Evolutionary conservation across 2,329 filamentous ascomycete species (phyloP).

Genomic region (Clathrospora elynae): DNA sequence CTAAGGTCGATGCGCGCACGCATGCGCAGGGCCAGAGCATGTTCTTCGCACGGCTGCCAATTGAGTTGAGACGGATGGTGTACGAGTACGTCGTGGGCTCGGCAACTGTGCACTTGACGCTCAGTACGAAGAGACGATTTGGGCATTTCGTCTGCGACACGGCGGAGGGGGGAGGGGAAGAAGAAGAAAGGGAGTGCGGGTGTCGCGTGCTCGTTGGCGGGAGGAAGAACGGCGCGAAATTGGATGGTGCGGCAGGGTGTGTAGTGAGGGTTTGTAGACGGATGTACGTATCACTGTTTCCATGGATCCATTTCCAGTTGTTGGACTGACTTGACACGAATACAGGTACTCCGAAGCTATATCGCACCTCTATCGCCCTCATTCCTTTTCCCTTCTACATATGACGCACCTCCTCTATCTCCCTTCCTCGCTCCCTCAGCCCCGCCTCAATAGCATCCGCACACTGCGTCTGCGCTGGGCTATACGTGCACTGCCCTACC

Average conservation of each 20-base stretch:
- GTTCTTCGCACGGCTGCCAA: constrained; percentile 40
- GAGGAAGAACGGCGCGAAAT: constrained; percentile 18
- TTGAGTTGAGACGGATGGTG: constrained; percentile 40
- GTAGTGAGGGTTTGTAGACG: constrained; percentile 35
- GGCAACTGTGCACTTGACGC: constrained; percentile 39
- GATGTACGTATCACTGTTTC: constrained; percentile 28
- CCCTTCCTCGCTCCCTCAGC: constrained; percentile 32
- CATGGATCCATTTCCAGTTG: not conserved
- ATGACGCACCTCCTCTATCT: constrained; percentile 43
- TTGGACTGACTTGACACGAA: not conserved
- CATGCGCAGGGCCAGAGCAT: constrained; percentile 34
- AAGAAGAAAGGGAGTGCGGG: constrained; percentile 22
- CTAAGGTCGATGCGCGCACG: constrained; percentile 35
- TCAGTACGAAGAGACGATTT: constrained; percentile 37
- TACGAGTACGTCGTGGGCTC: constrained; percentile 40
- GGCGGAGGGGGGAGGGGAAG: constrained; percentile 4
- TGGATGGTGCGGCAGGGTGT: constrained; percentile 17
- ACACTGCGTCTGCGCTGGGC: constrained; percentile 40
- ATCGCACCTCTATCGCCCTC: constrained; percentile 35
- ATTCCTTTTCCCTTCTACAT: constrained; percentile 44
- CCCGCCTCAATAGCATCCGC: constrained; percentile 35
- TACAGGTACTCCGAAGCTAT: constrained; percentile 42
- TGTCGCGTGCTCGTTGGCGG: constrained; percentile 42
- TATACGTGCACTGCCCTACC: constrained; percentile 42
- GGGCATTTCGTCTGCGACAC: constrained; percentile 41